These are phyloP conservation scores for Aspergillus bridgeri DNA, from an alignment of 495 filamentous ascomycete species.

Conservation along the genomic window DNA sequence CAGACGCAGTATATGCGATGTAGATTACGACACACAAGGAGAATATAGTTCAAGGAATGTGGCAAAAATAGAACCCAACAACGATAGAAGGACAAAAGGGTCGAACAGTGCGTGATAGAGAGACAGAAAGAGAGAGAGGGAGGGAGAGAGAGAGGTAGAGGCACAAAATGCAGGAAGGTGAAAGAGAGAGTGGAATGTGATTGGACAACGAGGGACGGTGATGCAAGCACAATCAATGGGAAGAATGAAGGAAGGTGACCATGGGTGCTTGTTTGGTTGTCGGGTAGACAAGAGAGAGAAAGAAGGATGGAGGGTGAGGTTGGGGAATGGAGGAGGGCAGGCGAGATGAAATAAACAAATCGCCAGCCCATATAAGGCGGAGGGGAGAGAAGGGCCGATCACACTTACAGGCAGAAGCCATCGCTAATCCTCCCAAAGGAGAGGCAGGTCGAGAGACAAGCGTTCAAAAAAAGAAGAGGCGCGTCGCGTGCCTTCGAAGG, in stretches of 20 bases:
- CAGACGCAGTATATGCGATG: conserved; percentile 1
- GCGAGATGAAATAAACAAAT: conserved; percentile 45
- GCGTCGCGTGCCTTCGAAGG: conserved; percentile 40
- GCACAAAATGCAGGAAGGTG: conserved; percentile 14
- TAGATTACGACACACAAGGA: conserved; percentile 6
- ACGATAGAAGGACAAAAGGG: not conserved
- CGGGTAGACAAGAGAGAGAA: conserved; percentile 13
- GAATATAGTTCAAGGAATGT: conserved; percentile 6
- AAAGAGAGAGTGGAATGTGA: too few relatives aligned
- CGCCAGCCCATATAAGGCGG: conserved; percentile 31
- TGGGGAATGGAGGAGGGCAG: conserved; percentile 27
- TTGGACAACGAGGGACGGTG: not conserved
- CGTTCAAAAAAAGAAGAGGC: conserved; percentile 22
- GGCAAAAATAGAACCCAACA: conserved; percentile 9
- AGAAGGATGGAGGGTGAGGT: conserved; percentile 17
- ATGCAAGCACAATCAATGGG: conserved; percentile 9
- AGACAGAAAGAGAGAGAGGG: conserved; percentile 11
- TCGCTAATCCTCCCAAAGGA: conserved; percentile 26
- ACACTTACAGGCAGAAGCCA: conserved; percentile 43
- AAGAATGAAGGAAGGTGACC: conserved; percentile 24
- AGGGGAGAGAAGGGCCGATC: conserved; percentile 24
- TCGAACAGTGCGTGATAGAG: conserved; percentile 7
- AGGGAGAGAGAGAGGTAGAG: conserved; percentile 16
- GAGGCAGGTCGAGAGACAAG: conserved; percentile 18
- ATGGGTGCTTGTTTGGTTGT: conserved; percentile 3